Percentiles rank a stretch among this genome's conserved stretches.
phyloP scores from a whole-genome alignment of 164 flowering plant species.

The Litsea cubeba region DNA sequence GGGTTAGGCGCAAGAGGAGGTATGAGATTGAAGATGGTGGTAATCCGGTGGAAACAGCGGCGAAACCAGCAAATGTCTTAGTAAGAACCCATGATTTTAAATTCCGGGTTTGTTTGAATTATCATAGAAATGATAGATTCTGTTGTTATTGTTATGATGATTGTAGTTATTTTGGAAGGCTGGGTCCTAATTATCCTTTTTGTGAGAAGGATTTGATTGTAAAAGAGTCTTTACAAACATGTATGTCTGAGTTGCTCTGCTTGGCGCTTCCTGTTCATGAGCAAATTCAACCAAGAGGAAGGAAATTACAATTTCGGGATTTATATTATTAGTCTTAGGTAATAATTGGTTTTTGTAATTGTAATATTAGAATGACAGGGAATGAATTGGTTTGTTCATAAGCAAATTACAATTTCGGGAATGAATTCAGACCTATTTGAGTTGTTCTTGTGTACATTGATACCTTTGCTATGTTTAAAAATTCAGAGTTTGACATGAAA shows the following conservation, averaged over 20 bases:
- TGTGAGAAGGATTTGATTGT: background rate
- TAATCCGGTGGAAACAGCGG: background rate
- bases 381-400: too few relatives aligned
- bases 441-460: too few relatives aligned
- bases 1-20: background rate
- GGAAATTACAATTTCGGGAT: too few relatives aligned
- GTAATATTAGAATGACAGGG: too few relatives aligned
- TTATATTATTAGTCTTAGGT: too few relatives aligned
- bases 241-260: conserved; percentile 16
- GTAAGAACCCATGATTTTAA: conserved; percentile 2
- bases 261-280: conserved; percentile 15
- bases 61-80: background rate
- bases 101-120: background rate
- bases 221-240: background rate
- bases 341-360: too few relatives aligned
- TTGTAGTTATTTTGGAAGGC: background rate
- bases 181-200: background rate
- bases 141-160: background rate
- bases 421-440: too few relatives aligned
- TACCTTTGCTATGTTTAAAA: too few relatives aligned
- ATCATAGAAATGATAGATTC: background rate
- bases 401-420: too few relatives aligned
- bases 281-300: background rate
- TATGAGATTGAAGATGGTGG: background rate
- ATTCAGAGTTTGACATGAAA: too few relatives aligned